phyloP scores from a whole-genome alignment of 2,329 filamentous ascomycete species.

The Mycosphaerelloides madeirae region DNA sequence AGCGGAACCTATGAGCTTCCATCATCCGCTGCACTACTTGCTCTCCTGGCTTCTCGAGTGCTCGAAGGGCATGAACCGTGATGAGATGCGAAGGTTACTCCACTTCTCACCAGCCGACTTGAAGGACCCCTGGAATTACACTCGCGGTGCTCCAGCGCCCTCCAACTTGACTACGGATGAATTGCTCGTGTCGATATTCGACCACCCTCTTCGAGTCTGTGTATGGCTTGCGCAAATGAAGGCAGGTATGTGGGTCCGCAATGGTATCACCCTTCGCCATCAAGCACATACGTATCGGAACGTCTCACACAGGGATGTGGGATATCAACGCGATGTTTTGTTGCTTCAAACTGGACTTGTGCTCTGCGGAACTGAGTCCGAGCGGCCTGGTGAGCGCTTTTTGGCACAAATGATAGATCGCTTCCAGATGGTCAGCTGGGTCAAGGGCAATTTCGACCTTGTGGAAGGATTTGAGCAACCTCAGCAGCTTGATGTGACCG shows the following conservation, averaged over 20 bases:
- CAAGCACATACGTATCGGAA: slow-evolving; percentile 92
- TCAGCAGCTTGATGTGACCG: slow-evolving; percentile 87
- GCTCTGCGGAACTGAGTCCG: slow-evolving; percentile 70
- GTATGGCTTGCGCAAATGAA: slow-evolving; percentile 98
- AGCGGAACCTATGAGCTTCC: slow-evolving; percentile 88
- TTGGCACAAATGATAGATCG: slow-evolving; percentile 87
- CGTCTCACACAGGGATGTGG: slow-evolving; percentile 82
- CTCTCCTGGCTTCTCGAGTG: slow-evolving; percentile 93
- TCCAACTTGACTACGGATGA: slow-evolving; percentile 24
- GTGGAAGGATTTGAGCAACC: slow-evolving; percentile 73
- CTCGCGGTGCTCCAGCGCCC: slow-evolving; percentile 18
- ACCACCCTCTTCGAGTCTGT: slow-evolving; percentile 87
- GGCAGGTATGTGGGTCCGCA: slow-evolving; percentile 96
- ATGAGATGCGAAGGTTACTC: slow-evolving; percentile 64
- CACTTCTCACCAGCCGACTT: slow-evolving; percentile 69
- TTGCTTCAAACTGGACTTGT: slow-evolving; percentile 87
- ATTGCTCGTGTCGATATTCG: slow-evolving; percentile 57
- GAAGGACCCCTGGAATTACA: slow-evolving; percentile 37
- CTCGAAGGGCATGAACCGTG: slow-evolving; percentile 67
- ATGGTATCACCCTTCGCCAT: slow-evolving; percentile 90
- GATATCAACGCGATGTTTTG: slow-evolving; percentile 91
- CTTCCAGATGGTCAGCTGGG: slow-evolving; percentile 83
- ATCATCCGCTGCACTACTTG: slow-evolving; percentile 93
- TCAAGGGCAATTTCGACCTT: slow-evolving; percentile 73
- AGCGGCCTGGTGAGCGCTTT: slow-evolving; percentile 47